phyloP scores from a whole-genome alignment of 768 basidiomycete species.

The Glaciozyma antarctica region DNA sequence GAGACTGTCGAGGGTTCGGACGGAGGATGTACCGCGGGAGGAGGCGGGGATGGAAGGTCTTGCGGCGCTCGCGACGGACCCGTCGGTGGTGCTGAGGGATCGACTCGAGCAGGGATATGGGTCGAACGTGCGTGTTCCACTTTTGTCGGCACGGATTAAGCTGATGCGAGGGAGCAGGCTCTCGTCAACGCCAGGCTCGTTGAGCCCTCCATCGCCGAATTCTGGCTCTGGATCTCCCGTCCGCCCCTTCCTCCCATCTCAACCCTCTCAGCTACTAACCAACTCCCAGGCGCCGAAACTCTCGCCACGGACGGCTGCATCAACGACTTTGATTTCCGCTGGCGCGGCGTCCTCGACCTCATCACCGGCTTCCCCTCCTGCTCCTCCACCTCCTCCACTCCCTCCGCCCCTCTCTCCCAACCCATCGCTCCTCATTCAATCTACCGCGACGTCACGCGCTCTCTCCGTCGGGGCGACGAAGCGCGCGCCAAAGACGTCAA shows the following conservation, averaged over 20 bases:
- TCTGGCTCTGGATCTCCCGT: conserved; percentile 30
- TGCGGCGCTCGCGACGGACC: conserved; percentile 10
- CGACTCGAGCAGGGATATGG: conserved; percentile 22
- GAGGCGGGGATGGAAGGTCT: conserved; percentile 1
- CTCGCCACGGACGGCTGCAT: conserved; percentile 23
- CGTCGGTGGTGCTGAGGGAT: conserved; percentile 18
- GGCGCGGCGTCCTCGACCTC: conserved; percentile 30
- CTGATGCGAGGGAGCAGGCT: neutral
- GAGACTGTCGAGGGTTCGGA: neutral
- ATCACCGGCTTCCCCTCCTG: conserved; percentile 25
- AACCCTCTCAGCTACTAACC: neutral
- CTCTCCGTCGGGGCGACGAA: conserved; percentile 20
- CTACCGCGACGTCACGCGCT: conserved; percentile 17
- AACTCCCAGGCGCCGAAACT: conserved; percentile 14
- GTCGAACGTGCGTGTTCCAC: conserved; percentile 1
- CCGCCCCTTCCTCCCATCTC: neutral
- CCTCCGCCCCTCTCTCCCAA: neutral
- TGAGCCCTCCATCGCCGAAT: conserved; percentile 14
- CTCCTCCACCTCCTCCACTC: neutral
- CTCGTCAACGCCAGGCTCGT: conserved; percentile 12
- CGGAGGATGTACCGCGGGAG: neutral
- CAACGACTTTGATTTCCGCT: conserved; percentile 32
- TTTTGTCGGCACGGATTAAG: neutral
- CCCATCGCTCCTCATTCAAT: conserved; percentile 12
- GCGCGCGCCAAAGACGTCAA: conserved; percentile 12